These are phyloP conservation scores for Tricholomella constricta DNA, from an alignment of 768 basidiomycete species.

Conservation along the genomic window DNA sequence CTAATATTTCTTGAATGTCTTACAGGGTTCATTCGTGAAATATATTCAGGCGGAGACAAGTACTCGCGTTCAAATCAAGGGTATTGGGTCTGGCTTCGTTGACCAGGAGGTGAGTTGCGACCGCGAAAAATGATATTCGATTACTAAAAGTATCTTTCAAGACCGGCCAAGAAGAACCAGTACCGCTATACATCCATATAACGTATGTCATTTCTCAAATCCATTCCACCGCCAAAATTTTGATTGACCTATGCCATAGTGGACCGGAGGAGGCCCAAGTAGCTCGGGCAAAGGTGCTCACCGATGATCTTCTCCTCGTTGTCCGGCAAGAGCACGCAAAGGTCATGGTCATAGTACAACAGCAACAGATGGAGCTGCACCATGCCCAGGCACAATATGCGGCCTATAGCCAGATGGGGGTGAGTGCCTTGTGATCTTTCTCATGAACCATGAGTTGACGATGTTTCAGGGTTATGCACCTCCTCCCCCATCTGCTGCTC, in stretches of 20 bases:
- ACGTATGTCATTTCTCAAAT: slow-evolving; percentile 52
- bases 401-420: slow-evolving; percentile 64
- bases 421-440: slow-evolving; percentile 33
- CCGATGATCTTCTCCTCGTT: slow-evolving; percentile 84
- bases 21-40: slow-evolving; percentile 93
- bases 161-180: slow-evolving; percentile 55
- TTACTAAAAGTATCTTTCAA: not conserved
- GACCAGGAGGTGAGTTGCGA: slow-evolving; percentile 77
- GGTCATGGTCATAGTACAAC: slow-evolving; percentile 50
- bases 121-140: not conserved
- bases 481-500: slow-evolving; percentile 51
- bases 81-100: slow-evolving; percentile 91
- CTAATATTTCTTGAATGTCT: not conserved
- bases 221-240: not conserved
- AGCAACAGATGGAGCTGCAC: slow-evolving; percentile 86
- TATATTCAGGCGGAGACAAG: slow-evolving; percentile 97
- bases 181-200: slow-evolving; percentile 92
- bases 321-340: slow-evolving; percentile 88
- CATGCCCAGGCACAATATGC: slow-evolving; percentile 83
- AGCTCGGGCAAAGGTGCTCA: slow-evolving; percentile 75
- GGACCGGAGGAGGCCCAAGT: slow-evolving; percentile 75
- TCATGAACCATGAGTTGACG: not conserved
- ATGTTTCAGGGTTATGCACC: slow-evolving; percentile 45
- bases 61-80: slow-evolving; percentile 97
- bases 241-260: not conserved